Evolutionary conservation across 2,329 filamentous ascomycete species (phyloP), one percentile per base, ranked within the genome.

Genomic region (Westerdykella aurantiaca): DNA sequence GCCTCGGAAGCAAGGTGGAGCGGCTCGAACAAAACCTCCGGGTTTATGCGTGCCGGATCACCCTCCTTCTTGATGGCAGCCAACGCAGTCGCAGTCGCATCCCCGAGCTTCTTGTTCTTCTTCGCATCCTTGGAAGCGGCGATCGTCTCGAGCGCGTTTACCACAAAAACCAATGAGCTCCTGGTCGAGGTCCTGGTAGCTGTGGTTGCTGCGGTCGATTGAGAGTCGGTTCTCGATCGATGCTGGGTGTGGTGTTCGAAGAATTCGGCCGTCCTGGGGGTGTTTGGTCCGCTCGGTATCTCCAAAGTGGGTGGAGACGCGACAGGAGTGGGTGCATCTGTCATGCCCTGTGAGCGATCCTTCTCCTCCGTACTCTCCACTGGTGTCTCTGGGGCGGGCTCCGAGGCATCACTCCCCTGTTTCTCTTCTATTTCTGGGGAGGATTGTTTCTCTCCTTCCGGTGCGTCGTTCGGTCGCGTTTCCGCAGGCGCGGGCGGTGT

Each of bases 81-180:
- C 59, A 95, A 75, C 23, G 93, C 93, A 57, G 82, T 83, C 58
- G 89, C 84, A 44, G 89, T 83, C 31, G 88, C 78, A 48, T 95
- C 89, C 50, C 80, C 82, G 34, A 98, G 78, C 61, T 88, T 83
- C 68, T 89, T 93, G 67, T 83, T 89, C 70, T 83, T 87, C 66
- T 86, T 80, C 41, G 90, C 89, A 72, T 98, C 91, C 71, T 91
- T 95, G 38, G 90, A 95, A 44, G 84, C 80, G 47, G 86, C 87
- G 62, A 98, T 96, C 64, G 83, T 84, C 75, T 96, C 93, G 64
- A 98, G 74, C 33, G 93, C 91, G 61, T 87, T 90, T 61, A 94
- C 83, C 60, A 98, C 88, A 67, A 98, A 98, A 60, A 96, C 90
- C 60, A 95, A 83, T 55, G 93, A 97, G 77, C 85, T 95, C 74